A percentile compares a stretch with the other conserved stretches of the same genome.
Evolutionary conservation across 768 basidiomycete genomes (phyloP).

Genomic region (Tulasnella sp.): DNA sequence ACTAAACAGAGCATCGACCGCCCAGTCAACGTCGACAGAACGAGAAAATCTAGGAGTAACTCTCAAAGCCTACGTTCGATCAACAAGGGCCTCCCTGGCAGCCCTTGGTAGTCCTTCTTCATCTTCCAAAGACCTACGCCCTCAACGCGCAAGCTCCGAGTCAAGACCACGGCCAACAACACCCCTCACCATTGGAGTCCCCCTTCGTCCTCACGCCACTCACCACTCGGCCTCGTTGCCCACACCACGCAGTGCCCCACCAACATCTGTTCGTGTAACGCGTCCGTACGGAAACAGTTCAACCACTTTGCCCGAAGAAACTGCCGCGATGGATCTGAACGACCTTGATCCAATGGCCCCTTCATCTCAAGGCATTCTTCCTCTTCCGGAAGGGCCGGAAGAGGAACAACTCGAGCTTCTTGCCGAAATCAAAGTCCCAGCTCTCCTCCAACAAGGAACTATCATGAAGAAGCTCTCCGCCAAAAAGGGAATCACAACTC

Average conservation of each 20-base stretch:
- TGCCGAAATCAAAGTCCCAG: slow-evolving; percentile 47
- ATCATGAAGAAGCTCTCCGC: slow-evolving; percentile 78
- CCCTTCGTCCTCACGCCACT: not conserved
- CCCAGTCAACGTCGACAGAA: not conserved
- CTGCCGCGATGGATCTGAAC: not conserved
- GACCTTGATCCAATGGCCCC: not conserved
- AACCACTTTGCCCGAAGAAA: not conserved
- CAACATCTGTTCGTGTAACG: not conserved
- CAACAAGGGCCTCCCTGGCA: not conserved
- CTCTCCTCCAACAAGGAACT: slow-evolving; percentile 51
- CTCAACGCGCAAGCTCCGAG: slow-evolving; percentile 4
- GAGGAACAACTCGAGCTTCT: slow-evolving; percentile 4
- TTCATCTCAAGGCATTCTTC: not conserved
- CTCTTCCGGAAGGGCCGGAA: not conserved
- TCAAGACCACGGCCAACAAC: not conserved
- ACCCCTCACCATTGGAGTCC: not conserved
- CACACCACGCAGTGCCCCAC: not conserved
- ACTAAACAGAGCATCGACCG: not conserved
- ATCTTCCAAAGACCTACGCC: not conserved
- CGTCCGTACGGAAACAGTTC: not conserved
- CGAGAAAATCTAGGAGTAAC: not conserved
- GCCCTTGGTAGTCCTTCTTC: not conserved
- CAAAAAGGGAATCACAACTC: slow-evolving; percentile 58
- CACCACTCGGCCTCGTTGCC: not conserved
- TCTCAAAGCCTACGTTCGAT: not conserved